Evolutionary conservation across 352 stramenopile species (phyloP).

Genomic region (Phytopythium litorale): DNA sequence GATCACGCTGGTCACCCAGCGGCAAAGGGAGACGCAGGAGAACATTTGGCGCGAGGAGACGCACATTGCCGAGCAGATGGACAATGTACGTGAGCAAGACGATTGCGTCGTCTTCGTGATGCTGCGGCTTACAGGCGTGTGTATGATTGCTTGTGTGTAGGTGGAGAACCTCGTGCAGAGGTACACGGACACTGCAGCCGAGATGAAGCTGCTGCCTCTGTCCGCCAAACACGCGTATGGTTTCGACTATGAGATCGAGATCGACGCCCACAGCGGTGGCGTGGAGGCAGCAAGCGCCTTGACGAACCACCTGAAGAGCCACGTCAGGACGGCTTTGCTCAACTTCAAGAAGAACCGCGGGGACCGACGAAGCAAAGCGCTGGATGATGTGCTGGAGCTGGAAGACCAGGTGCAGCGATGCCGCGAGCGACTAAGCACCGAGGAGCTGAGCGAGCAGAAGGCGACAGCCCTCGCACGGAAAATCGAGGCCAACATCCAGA

Average conservation of each 20-base stretch:
- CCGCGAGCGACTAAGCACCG: constrained; percentile 43
- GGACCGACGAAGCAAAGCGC: constrained; percentile 43
- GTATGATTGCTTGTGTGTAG: constrained; percentile 16
- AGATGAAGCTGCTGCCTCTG: constrained; percentile 85
- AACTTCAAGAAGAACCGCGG: constrained; percentile 65
- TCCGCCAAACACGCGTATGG: constrained; percentile 79
- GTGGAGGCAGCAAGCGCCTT: constrained; percentile 50
- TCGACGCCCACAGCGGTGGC: constrained; percentile 61
- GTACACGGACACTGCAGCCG: constrained; percentile 76
- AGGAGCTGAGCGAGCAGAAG: constrained; percentile 49
- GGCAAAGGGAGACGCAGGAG: constrained; percentile 53
- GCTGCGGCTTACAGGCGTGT: neutral
- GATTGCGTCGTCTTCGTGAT: neutral
- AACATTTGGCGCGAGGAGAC: constrained; percentile 67
- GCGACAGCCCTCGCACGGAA: constrained; percentile 45
- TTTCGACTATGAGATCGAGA: constrained; percentile 69
- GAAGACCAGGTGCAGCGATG: constrained; percentile 50
- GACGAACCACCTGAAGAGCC: constrained; percentile 59
- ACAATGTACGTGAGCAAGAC: constrained; percentile 37
- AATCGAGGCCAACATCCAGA: constrained; percentile 45
- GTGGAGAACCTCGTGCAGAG: constrained; percentile 59
- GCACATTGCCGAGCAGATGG: constrained; percentile 56
- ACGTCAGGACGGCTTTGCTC: constrained; percentile 46
- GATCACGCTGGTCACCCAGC: constrained; percentile 55
- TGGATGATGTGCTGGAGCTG: constrained; percentile 56